These are phyloP conservation scores for Coemansia sp. DNA, from an alignment of 192 early-diverging fungal genomes.

Conservation along the genomic window DNA sequence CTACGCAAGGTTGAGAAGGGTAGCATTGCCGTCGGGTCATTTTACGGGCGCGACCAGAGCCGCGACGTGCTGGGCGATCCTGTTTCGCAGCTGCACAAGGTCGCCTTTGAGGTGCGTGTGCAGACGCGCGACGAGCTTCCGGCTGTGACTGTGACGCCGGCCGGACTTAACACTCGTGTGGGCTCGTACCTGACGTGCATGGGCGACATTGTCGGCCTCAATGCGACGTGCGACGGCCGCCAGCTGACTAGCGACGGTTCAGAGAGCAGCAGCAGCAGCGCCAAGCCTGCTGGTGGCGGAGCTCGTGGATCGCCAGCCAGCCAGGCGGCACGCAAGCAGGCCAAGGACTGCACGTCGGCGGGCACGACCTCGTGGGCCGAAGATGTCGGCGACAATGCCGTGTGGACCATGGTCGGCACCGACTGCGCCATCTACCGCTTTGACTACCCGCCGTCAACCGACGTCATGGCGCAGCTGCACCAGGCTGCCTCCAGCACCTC, in stretches of 20 bases:
- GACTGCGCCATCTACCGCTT: conserved; percentile 54
- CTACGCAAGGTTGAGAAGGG: conserved; percentile 86
- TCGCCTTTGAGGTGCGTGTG: conserved; percentile 75
- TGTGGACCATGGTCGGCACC: conserved; percentile 93
- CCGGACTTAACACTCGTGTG: conserved; percentile 39
- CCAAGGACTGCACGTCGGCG: conserved; percentile 38
- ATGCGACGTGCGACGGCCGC: conserved; percentile 49
- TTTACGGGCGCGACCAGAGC: conserved; percentile 41
- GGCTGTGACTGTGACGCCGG: conserved; percentile 44
- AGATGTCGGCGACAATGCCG: conserved; percentile 83
- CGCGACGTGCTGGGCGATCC: conserved; percentile 75
- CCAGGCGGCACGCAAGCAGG: conserved; percentile 31
- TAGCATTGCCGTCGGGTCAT: conserved; percentile 69
- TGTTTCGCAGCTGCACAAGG: conserved; percentile 87
- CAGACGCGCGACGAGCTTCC: conserved; percentile 48
- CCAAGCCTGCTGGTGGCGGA: background rate
- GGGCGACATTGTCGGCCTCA: conserved; percentile 77
- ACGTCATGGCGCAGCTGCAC: conserved; percentile 22
- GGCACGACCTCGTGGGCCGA: conserved; percentile 67
- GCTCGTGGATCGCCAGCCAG: conserved; percentile 18
- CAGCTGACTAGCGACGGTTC: conserved; percentile 23
- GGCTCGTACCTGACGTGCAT: conserved; percentile 69
- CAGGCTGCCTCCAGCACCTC: conserved; percentile 3
- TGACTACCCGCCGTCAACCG: conserved; percentile 32
- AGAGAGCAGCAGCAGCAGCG: conserved; percentile 4